Conservation (phyloP, 345 rosid genomes). For the Pelargonium nanum region DNA sequence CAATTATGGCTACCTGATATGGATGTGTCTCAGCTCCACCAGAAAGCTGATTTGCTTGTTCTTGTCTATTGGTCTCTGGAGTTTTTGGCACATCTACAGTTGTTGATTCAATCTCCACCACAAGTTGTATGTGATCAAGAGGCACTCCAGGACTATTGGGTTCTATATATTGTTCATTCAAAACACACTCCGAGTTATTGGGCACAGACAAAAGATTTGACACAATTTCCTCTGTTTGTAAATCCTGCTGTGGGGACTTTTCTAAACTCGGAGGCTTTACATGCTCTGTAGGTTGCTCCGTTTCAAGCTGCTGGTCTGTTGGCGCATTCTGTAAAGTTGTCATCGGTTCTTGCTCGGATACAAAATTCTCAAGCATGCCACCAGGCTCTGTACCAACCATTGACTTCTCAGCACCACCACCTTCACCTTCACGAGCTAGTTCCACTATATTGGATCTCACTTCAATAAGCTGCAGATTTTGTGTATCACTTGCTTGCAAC, state of each 20-base stretch:
- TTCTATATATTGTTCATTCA: background rate
- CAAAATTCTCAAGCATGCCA: no score
- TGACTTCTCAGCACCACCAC: background rate
- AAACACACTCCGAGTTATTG: background rate
- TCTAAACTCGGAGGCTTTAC: background rate
- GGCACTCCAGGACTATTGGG: background rate
- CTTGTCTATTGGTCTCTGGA: background rate
- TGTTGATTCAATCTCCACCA: background rate
- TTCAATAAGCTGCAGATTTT: no score
- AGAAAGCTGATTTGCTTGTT: background rate
- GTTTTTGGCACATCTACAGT: background rate
- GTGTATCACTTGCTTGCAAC: no score
- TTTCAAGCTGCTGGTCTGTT: no score
- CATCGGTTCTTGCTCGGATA: background rate
- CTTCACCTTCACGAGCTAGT: no score
- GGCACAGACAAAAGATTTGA: background rate
- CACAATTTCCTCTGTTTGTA: background rate
- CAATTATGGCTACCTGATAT: background rate
- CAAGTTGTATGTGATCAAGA: background rate
- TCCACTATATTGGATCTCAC: no score
- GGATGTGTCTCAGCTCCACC: background rate
- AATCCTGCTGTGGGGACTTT: background rate
- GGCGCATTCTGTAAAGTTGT: background rate
- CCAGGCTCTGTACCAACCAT: no score
- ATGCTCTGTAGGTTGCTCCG: background rate